Base-by-base conservation (phyloP, 2,329 filamentous ascomycete species). In the Didymella pomorum region DNA sequence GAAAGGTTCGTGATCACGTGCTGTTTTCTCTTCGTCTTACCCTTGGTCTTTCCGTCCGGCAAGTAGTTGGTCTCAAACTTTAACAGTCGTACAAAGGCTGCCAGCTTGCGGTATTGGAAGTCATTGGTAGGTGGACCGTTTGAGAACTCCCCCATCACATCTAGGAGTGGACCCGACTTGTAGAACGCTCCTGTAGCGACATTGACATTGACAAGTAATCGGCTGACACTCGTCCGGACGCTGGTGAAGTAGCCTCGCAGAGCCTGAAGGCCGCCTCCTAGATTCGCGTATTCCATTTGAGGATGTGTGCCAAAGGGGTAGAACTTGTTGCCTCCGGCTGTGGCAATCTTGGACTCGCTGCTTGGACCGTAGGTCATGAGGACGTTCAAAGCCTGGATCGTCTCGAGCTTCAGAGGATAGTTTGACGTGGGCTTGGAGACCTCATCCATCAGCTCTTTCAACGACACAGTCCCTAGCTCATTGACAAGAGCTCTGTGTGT, bases 171-270 rank as follows among this genome's bases (percentile, higher is more conserved):
- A 0, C 78, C 79, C 2, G 79, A 65, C 62, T 84, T 79, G 71
- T 86, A 87, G 66, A 86, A 88, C 0, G 86, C 84, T 2, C 81
- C 79, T 43, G 83, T 83, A 9, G 84, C 84, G 25, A 89, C 85
- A 57, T 89, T 87, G 3, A 89, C 77, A 56, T 90, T 89, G 12
- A 89, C 71, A 0, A 89, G 69, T 4, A 89, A 76, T 3, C 86
- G 80, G 37, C 80, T 81, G 14, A 85, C 84, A 2, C 85, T 82
- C 2, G 84, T 81, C 5, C 87, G 84, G 28, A 87, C 83, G 66
- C 85, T 88, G 11, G 85, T 79, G 67, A 84, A 89, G 72, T 85
- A 89, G 0, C 87, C 87, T 41, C 86, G 80, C 4, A 87, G 71
- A 0, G 86, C 86, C 46, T 84, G 78, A 0, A 89, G 75, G 1